Base-by-base conservation (phyloP, 192 early-diverging fungal species). In the Helicostylum pulchrum region DNA sequence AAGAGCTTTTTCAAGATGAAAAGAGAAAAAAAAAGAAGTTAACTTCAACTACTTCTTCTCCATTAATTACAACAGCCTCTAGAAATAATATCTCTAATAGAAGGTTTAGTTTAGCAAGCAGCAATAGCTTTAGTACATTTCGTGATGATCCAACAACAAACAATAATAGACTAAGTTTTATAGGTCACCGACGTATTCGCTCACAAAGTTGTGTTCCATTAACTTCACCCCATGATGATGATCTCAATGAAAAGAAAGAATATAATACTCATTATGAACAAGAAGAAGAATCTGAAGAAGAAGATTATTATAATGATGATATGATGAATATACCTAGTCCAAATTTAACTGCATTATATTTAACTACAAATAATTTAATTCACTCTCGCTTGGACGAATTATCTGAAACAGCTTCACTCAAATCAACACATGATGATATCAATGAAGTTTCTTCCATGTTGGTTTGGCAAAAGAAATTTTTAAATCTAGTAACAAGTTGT, bases 331-430 rank as follows among this genome's bases (percentile, higher is more conserved):
- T 58, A 15, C 8, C 51, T 2, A 69, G 67, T 14, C 70, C 70
- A 0, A 66, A 59, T 47, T 26, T 72, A 19, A 65, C 70, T 1
- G 45, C 64, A 4, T 48, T 73, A 21, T 64, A 68, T 26, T 34
- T 64, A 20, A 73, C 66, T 10, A 73, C 72, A 4, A 67, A 73
- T 31, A 64, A 50, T 14, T 56, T 73, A 11, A 67, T 73, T 14
- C 39, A 58, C 19, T 60, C 66, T 6, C 66, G 72, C 7, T 46
- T 73, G 8, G 72, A 73, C 19, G 66, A 67, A 49, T 36, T 73
- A 39, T 70, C 68, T 11, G 53, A 64, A 19, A 58, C 67, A 4
- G 50, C 60, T 9, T 68, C 66, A 2, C 53, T 62, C 36, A 49
- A 59, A n/a, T 62, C 67, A 0, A 39, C 44, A 3, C 21, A 23